Conservation (phyloP, 2,329 filamentous ascomycete species). For the Aspergillus sp. region DNA sequence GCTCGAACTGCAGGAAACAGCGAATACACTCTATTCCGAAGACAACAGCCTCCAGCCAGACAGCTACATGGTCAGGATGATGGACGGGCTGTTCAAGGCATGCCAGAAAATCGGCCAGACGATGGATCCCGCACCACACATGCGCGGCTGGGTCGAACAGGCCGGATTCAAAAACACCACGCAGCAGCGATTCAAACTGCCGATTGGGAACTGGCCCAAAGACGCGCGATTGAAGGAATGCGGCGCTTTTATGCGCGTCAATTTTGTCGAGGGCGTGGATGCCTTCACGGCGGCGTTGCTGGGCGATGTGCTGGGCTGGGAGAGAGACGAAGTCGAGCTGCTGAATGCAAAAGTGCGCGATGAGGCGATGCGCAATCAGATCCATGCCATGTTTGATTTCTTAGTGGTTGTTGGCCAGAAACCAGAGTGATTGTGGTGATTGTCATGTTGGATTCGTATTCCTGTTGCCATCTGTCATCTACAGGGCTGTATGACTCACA, state of each 20-base stretch:
- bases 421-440: too few species aligned
- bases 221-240: constrained; percentile 11
- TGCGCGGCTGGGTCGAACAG: constrained; percentile 7
- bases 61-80: constrained; percentile 9
- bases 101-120: constrained; percentile 9
- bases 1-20: constrained; percentile 12
- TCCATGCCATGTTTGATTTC: too few species aligned
- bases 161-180: constrained; percentile 8
- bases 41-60: constrained; percentile 7
- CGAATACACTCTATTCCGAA: constrained; percentile 8
- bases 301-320: constrained; percentile 10
- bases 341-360: constrained; percentile 3
- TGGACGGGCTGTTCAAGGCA: constrained; percentile 7
- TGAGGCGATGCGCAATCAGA: too few species aligned
- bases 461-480: too few species aligned
- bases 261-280: constrained; percentile 13
- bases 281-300: constrained; percentile 11
- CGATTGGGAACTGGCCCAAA: constrained; percentile 10
- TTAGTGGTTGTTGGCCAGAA: too few species aligned
- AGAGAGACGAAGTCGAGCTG: constrained; percentile 4
- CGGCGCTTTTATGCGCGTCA: constrained; percentile 8
- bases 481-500: too few species aligned
- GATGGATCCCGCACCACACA: constrained; percentile 12
- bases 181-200: constrained; percentile 5
- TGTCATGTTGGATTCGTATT: too few species aligned